Base-by-base conservation (phyloP, 805 yeast species). In the Saccharomycopsis schoenii region DNA sequence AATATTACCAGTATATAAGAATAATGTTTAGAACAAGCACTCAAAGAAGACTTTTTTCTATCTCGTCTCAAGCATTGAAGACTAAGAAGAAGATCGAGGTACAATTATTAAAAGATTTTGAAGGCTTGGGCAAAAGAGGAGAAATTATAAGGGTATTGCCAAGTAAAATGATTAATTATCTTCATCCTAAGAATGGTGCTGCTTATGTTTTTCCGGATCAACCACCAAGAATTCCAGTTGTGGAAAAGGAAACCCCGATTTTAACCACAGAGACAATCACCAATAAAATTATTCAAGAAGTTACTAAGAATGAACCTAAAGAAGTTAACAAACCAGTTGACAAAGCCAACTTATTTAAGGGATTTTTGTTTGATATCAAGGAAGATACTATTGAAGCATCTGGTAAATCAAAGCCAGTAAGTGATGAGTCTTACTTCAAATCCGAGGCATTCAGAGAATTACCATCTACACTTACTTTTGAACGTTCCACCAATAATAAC, bases 121-220 rank as follows among this genome's bases (percentile, higher is more conserved):
- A 83, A 37, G 79, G 79, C 14, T 72, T 85, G 60, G 96, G 96
- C 21, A 61, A 40, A 24, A 76, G 74, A 63, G 97, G 97, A 41
- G 86, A 91, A 74, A 78, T 91, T 54, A 78, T 86, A 36, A 76
- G 80, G 41, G 97, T 91, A 19, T 79, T 83, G 64, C 91, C 96
- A 37, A 88, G 90, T 24, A 77, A 82, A 64, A 91, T 91, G 97
- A 82, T 93, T 69, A 89, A 88, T 73, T 81, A 75, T 67, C 78
- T 91, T 61, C 89, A 89, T 67, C 81, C 82, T 52, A 68, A 76
- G 63, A 85, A 88, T 67, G 88, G 89, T 54, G 97, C 97, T 2
- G 80, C 82, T 19, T 91, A 89, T 68, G 77, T 89, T 24, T 70
- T 78, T 34, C 62, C 62, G 19, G 59, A 54, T 15, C 60, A 57